These are phyloP conservation scores for Wickerhamomyces canadensis DNA, from an alignment of 805 yeast genomes.

Conservation along the genomic window DNA sequence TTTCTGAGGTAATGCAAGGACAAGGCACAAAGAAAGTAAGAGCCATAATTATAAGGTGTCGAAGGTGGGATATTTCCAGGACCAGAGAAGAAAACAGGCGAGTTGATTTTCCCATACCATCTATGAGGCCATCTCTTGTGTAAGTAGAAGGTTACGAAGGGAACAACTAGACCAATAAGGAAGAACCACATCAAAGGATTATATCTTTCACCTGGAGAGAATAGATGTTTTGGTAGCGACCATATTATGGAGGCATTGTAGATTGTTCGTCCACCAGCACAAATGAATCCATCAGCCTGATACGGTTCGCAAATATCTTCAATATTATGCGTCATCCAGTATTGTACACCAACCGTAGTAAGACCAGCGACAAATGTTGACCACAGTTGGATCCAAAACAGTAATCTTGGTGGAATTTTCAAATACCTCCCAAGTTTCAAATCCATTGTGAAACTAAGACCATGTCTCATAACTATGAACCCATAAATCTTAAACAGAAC, in stretches of 20 bases:
- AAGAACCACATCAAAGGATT: slow-evolving; percentile 53
- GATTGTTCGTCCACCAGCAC: slow-evolving; percentile 37
- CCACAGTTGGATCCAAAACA: slow-evolving; percentile 40
- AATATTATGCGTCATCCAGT: slow-evolving; percentile 35
- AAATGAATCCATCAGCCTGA: slow-evolving; percentile 39
- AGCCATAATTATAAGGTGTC: slow-evolving; percentile 61
- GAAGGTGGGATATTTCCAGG: slow-evolving; percentile 68
- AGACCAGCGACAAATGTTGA: slow-evolving; percentile 37
- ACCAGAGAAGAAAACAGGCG: slow-evolving; percentile 60
- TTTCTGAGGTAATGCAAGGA: slow-evolving; percentile 39
- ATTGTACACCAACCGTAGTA: slow-evolving; percentile 33
- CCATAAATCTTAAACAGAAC: slow-evolving; percentile 51
- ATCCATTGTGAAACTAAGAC: slow-evolving; percentile 44
- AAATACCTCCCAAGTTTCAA: slow-evolving; percentile 53
- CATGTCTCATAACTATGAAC: slow-evolving; percentile 49
- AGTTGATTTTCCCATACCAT: slow-evolving; percentile 37
- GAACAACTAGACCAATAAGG: slow-evolving; percentile 41
- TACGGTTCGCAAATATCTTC: slow-evolving; percentile 32
- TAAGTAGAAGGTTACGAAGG: slow-evolving; percentile 28
- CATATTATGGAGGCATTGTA: slow-evolving; percentile 50
- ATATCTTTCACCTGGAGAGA: slow-evolving; percentile 44
- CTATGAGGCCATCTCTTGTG: slow-evolving; percentile 26
- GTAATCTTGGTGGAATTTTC: slow-evolving; percentile 51
- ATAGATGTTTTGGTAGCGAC: slow-evolving; percentile 44
- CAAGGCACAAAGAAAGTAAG: slow-evolving; percentile 42